Conservation (phyloP, 805 yeast genomes). For the Hermanozyma aechmeae region DNA sequence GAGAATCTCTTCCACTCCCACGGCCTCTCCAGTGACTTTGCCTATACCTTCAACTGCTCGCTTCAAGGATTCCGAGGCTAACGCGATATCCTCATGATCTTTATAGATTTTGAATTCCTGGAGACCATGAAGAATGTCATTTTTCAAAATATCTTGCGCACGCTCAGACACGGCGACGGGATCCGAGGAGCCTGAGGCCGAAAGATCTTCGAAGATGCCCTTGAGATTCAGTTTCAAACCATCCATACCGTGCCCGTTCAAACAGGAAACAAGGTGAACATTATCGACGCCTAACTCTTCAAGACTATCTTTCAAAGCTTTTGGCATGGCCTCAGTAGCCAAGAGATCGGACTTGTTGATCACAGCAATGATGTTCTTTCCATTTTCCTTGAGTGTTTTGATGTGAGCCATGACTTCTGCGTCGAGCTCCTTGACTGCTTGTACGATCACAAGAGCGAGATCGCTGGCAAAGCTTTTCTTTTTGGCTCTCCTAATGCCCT, state of each 20-base stretch:
- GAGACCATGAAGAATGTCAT: slow-evolving; percentile 72
- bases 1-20: slow-evolving; percentile 83
- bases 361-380: slow-evolving; percentile 32
- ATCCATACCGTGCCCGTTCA: slow-evolving; percentile 45
- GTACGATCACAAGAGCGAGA: slow-evolving; percentile 55
- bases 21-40: slow-evolving; percentile 79
- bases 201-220: slow-evolving; percentile 34
- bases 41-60: slow-evolving; percentile 82
- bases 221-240: slow-evolving; percentile 35
- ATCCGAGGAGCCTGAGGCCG: slow-evolving; percentile 43
- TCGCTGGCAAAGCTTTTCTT: slow-evolving; percentile 53
- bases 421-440: slow-evolving; percentile 24
- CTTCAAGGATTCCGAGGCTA: slow-evolving; percentile 70
- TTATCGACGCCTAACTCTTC: slow-evolving; percentile 6
- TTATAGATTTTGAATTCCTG: slow-evolving; percentile 47
- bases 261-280: slow-evolving; percentile 49
- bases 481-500: slow-evolving; percentile 78
- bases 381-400: slow-evolving; percentile 14
- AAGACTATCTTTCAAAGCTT: no score
- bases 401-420: slow-evolving; percentile 33
- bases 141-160: slow-evolving; percentile 60
- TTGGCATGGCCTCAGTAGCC: no score
- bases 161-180: slow-evolving; percentile 71
- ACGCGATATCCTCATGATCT: slow-evolving; percentile 57
- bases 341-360: slow-evolving; percentile 56